These are phyloP conservation scores for Irpex sp. DNA, from an alignment of 1,284 basidiomycete genomes.

Conservation along the genomic window DNA sequence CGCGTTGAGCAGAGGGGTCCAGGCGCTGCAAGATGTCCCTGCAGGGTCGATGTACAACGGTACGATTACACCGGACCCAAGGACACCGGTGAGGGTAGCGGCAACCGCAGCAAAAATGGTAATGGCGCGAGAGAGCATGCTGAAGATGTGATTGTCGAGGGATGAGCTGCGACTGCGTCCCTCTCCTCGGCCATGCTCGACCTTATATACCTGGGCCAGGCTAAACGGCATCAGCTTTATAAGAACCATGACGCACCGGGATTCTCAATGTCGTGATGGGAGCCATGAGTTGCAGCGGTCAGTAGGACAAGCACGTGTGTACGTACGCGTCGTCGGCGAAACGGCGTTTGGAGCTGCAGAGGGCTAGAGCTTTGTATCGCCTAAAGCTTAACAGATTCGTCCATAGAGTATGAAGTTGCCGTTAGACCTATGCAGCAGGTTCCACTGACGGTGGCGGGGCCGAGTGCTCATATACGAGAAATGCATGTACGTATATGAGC, in stretches of 20 bases:
- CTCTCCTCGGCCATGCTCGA: neutral
- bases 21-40: constrained; percentile 12
- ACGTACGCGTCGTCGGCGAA: too few species aligned
- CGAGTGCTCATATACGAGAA: neutral
- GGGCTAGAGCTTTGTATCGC: too few species aligned
- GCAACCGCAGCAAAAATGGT: neutral
- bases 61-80: constrained; percentile 16
- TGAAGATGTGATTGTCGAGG: neutral
- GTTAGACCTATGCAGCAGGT: too few species aligned
- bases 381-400: too few species aligned
- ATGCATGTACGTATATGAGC: neutral
- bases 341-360: too few species aligned
- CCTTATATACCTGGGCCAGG: neutral
- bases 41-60: constrained; percentile 20
- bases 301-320: neutral
- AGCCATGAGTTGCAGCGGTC: neutral
- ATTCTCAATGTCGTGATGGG: neutral
- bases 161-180: neutral
- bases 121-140: neutral
- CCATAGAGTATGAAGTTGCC: too few species aligned
- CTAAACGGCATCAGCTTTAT: neutral
- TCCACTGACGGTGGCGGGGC: too few species aligned
- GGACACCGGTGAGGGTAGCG: neutral
- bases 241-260: neutral
- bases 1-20: constrained; percentile 15